Conservation (phyloP, 805 yeast genomes). For the Saccharomyces cerevisiae region DNA sequence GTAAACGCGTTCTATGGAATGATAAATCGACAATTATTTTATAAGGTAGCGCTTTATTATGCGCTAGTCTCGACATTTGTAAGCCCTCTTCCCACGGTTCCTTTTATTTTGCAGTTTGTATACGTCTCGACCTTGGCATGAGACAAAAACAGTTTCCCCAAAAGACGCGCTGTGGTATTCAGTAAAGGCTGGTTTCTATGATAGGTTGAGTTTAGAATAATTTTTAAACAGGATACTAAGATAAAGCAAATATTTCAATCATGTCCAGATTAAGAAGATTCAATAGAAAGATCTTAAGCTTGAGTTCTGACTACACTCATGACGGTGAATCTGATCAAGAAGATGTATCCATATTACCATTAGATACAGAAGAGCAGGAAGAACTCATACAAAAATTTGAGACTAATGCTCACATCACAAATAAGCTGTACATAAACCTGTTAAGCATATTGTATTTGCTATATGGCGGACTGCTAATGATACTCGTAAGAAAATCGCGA, state of each 20-base stretch:
- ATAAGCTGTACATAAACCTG: slow-evolving; percentile 14
- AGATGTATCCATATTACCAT: slow-evolving; percentile 11
- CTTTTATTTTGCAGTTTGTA: not conserved
- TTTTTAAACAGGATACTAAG: not conserved
- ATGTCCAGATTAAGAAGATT: slow-evolving; percentile 23
- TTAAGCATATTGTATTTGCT: slow-evolving; percentile 16
- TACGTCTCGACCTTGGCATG: not conserved
- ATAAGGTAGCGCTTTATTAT: not conserved
- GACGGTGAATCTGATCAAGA: slow-evolving; percentile 9
- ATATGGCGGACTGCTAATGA: slow-evolving; percentile 20
- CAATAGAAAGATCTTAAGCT: slow-evolving; percentile 10
- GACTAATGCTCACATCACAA: slow-evolving; percentile 13
- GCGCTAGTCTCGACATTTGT: not conserved
- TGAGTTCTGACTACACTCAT: not conserved
- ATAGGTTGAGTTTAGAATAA: not conserved
- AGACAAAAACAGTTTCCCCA: not conserved
- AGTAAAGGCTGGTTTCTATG: not conserved
- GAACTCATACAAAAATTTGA: slow-evolving; percentile 23
- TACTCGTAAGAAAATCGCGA: slow-evolving; percentile 12
- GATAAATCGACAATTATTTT: not conserved
- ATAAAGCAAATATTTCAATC: not conserved
- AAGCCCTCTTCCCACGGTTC: not conserved
- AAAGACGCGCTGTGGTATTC: not conserved
- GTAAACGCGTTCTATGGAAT: not conserved
- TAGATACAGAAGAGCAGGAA: slow-evolving; percentile 30